Conservation (phyloP, 2,329 filamentous ascomycete species). For the Colletotrichum chrysophilum region DNA sequence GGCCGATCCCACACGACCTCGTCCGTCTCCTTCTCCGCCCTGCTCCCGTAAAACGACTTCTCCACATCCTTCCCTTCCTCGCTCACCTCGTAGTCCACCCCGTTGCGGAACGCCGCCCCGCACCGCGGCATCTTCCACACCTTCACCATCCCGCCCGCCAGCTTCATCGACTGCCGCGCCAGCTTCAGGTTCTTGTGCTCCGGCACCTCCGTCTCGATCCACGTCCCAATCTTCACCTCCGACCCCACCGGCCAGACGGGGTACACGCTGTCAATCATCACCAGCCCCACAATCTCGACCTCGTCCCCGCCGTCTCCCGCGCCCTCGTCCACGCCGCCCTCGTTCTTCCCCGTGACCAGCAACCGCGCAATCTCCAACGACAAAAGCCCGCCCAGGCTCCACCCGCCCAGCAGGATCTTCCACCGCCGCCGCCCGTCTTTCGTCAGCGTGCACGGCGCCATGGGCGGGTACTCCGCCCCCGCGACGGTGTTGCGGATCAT, state of each 20-base stretch:
- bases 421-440: conserved; percentile 27
- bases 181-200: conserved; percentile 39
- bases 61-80: background rate
- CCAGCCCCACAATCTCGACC: conserved; percentile 51
- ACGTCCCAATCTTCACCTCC: conserved; percentile 8
- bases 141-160: conserved; percentile 44
- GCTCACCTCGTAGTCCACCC: background rate
- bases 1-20: conserved; percentile 26
- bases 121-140: conserved; percentile 47
- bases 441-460: conserved; percentile 16
- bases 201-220: conserved; percentile 28
- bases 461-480: background rate
- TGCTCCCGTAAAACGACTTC: background rate
- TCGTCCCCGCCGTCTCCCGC: conserved; percentile 5
- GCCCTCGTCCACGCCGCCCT: conserved; percentile 28
- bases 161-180: conserved; percentile 43
- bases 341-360: conserved; percentile 30
- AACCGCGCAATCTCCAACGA: conserved; percentile 55
- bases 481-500: conserved; percentile 47
- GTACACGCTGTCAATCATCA: conserved; percentile 59
- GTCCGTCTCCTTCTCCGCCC: conserved; percentile 10
- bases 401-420: conserved; percentile 57
- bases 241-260: conserved; percentile 28
- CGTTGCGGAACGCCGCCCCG: background rate
- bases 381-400: conserved; percentile 59